These are phyloP conservation scores for Magnaporthiopsis rhizophila DNA, from an alignment of 2,329 filamentous ascomycete genomes.

Conservation along the genomic window DNA sequence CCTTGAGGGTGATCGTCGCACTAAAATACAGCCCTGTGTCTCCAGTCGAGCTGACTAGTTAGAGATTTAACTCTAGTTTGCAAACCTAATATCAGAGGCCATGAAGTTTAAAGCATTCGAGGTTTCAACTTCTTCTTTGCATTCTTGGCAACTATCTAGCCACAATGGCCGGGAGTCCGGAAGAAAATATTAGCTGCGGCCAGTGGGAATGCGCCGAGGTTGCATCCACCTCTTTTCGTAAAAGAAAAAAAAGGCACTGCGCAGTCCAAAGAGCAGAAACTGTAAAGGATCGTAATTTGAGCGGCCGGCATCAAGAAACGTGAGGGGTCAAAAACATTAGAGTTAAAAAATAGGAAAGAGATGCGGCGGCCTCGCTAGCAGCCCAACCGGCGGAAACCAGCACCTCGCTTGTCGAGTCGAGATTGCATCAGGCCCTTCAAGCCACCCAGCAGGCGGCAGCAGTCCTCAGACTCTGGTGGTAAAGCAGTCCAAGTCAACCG, in stretches of 20 bases:
- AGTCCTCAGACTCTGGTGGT: too few species aligned
- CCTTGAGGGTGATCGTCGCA: too few species aligned
- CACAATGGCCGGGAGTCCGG: neutral
- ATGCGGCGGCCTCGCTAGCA: neutral
- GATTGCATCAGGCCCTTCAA: too few species aligned
- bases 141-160: neutral
- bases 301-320: neutral
- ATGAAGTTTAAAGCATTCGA: too few species aligned
- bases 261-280: neutral
- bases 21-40: too few species aligned
- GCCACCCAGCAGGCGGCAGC: too few species aligned
- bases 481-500: neutral
- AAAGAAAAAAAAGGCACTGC: neutral
- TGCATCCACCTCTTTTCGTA: neutral
- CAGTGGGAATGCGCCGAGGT: neutral
- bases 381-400: too few species aligned
- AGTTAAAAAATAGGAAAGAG: neutral
- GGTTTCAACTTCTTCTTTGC: too few species aligned
- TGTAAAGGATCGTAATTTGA: neutral
- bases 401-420: too few species aligned
- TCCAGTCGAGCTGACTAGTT: too few species aligned
- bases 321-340: neutral
- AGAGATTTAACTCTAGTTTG: too few species aligned
- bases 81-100: too few species aligned
- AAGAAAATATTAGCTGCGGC: neutral